These are phyloP conservation scores for Candida nitratophila DNA, from an alignment of 805 yeast genomes.

Conservation along the genomic window DNA sequence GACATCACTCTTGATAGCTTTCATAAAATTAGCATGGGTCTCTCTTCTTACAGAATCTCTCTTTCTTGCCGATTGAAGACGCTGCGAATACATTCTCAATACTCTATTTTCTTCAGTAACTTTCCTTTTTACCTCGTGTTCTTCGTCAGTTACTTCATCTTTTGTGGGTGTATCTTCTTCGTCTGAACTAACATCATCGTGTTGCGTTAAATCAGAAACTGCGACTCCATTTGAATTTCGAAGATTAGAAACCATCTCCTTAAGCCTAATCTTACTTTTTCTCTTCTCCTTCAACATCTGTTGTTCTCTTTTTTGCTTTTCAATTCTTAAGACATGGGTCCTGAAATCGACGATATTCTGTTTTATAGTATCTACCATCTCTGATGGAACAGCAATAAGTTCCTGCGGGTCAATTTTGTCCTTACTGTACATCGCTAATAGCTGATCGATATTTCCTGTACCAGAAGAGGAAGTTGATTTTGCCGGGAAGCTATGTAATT, in stretches of 20 bases:
- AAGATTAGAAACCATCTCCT: slow-evolving; percentile 29
- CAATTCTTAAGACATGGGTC: slow-evolving; percentile 45
- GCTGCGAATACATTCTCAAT: slow-evolving; percentile 9
- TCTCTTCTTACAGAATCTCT: slow-evolving; percentile 24
- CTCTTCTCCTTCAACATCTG: slow-evolving; percentile 42
- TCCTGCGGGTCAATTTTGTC: slow-evolving; percentile 55
- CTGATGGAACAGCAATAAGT: slow-evolving; percentile 48
- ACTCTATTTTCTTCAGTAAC: slow-evolving; percentile 9
- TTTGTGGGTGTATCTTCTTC: slow-evolving; percentile 21
- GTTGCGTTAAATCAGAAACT: slow-evolving; percentile 14
- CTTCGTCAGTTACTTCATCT: slow-evolving; percentile 15
- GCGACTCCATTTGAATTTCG: slow-evolving; percentile 12
- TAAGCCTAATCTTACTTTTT: slow-evolving; percentile 40
- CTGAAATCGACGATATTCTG: slow-evolving; percentile 51
- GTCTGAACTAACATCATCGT: slow-evolving; percentile 23
- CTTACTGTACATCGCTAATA: slow-evolving; percentile 8
- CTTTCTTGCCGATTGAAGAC: slow-evolving; percentile 13
- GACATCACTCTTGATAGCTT: slow-evolving; percentile 19
- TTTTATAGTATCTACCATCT: slow-evolving; percentile 43
- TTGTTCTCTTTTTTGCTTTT: slow-evolving; percentile 41
- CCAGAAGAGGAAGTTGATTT: background rate
- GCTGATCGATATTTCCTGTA: slow-evolving; percentile 7
- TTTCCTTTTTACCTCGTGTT: slow-evolving; percentile 6
- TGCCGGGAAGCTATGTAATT: background rate
- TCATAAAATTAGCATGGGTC: slow-evolving; percentile 27